Evolutionary conservation across 805 yeast genomes (phyloP).

Genomic region (Lipomyces yamadae): DNA sequence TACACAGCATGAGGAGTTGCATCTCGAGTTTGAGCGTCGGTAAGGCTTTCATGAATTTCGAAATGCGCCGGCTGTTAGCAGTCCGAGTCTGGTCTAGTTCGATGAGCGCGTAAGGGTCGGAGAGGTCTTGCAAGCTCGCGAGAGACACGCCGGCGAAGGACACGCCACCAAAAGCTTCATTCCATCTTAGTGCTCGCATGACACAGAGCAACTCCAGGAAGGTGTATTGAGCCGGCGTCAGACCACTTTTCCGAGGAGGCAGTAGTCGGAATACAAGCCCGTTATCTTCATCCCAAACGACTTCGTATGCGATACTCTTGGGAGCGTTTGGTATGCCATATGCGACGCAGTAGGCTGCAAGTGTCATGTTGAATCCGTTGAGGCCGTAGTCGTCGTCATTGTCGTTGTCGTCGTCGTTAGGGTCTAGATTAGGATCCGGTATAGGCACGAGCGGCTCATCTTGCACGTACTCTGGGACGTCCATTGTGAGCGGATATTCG

Average conservation of each 20-base stretch:
- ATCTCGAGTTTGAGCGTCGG: slow-evolving; percentile 33
- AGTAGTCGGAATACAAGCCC: slow-evolving; percentile 34
- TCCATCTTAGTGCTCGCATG: slow-evolving; percentile 39
- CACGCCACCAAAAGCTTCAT: slow-evolving; percentile 37
- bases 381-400: slow-evolving; percentile 18
- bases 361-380: slow-evolving; percentile 38
- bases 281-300: slow-evolving; percentile 31
- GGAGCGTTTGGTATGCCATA: slow-evolving; percentile 34
- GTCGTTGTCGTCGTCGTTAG: slow-evolving; percentile 11
- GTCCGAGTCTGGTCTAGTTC: slow-evolving; percentile 37
- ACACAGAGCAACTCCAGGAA: slow-evolving; percentile 37
- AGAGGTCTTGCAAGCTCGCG: slow-evolving; percentile 23
- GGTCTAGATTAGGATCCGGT: background rate
- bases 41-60: slow-evolving; percentile 31
- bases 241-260: slow-evolving; percentile 20
- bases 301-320: slow-evolving; percentile 26
- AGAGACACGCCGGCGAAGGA: slow-evolving; percentile 36
- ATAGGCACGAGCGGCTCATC: slow-evolving; percentile 36
- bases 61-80: slow-evolving; percentile 33
- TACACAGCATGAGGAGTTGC: slow-evolving; percentile 37
- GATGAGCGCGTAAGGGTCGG: slow-evolving; percentile 32
- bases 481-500: slow-evolving; percentile 38
- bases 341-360: slow-evolving; percentile 40
- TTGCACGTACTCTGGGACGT: slow-evolving; percentile 37
- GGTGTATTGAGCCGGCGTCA: slow-evolving; percentile 19